These are phyloP conservation scores for Gonapodya prolifera DNA, from an alignment of 192 early-diverging fungal species.

Conservation along the genomic window DNA sequence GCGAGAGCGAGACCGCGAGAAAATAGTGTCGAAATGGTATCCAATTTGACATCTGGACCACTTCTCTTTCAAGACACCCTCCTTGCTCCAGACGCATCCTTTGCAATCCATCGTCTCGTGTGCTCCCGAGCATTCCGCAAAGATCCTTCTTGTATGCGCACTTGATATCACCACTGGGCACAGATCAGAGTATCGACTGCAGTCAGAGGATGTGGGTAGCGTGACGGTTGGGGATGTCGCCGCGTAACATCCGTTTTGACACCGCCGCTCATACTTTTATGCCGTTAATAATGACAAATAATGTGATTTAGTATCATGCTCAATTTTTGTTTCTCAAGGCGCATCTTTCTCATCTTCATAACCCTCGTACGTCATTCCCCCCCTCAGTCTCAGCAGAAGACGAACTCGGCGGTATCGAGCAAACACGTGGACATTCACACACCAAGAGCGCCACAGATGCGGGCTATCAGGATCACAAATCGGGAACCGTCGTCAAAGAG, in stretches of 20 bases:
- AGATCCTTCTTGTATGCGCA: background rate
- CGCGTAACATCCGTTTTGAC: too few species aligned
- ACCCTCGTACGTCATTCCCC: background rate
- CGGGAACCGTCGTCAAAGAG: background rate
- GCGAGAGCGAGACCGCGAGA: too few species aligned
- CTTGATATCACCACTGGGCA: background rate
- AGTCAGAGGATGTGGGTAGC: background rate
- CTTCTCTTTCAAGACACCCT: background rate
- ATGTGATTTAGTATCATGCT: background rate
- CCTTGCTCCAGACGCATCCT: background rate
- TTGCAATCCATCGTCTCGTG: background rate
- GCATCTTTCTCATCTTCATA: background rate
- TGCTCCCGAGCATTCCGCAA: background rate
- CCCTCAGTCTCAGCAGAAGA: background rate
- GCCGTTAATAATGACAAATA: too few species aligned
- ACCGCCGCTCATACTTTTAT: too few species aligned
- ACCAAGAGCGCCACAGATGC: background rate
- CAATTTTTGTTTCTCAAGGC: background rate
- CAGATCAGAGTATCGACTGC: background rate
- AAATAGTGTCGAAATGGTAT: too few species aligned
- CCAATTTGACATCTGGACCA: background rate
- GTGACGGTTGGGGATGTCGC: background rate
- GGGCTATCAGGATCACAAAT: background rate
- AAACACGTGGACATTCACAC: background rate
- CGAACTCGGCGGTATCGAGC: background rate